Percentiles rank a stretch among this genome's conserved stretches.
These are phyloP conservation scores for Rhodotorula babjevae DNA, from an alignment of 768 basidiomycete species.

Conservation along the genomic window DNA sequence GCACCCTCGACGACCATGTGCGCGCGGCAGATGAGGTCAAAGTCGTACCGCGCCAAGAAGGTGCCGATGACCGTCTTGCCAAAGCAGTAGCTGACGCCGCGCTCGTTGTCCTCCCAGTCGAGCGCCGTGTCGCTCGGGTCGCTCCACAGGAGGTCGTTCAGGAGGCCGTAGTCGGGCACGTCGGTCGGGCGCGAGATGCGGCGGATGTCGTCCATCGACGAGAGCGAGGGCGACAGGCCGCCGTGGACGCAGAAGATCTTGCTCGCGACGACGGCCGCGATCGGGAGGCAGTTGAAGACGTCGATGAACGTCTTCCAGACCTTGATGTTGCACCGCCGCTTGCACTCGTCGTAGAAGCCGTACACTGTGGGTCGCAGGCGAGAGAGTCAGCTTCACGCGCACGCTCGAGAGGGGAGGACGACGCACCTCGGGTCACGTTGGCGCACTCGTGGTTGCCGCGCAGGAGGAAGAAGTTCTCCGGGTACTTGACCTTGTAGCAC, in stretches of 20 bases:
- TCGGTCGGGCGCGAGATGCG: conserved; percentile 96
- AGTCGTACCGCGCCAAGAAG: conserved; percentile 71
- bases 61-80: conserved; percentile 96
- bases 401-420: neutral
- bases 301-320: conserved; percentile 99
- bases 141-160: conserved; percentile 96
- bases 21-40: conserved; percentile 98
- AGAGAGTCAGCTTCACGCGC: neutral
- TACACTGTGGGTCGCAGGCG: conserved; percentile 61
- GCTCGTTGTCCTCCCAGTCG: conserved; percentile 99
- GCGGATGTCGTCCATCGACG: conserved; percentile 97
- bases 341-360: conserved; percentile 99
- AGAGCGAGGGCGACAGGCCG: conserved; percentile 83
- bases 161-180: conserved; percentile 93
- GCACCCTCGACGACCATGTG: conserved; percentile 98
- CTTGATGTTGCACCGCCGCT: conserved; percentile 98
- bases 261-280: conserved; percentile 95
- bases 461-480: conserved; percentile 97
- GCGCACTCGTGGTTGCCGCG: conserved; percentile 99
- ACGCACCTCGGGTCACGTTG: conserved; percentile 88
- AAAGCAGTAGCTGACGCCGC: conserved; percentile 98
- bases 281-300: conserved; percentile 98
- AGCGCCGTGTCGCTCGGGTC: conserved; percentile 95
- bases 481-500: conserved; percentile 99
- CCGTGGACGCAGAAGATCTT: conserved; percentile 98